Percentiles rank a stretch among this genome's conserved stretches.
Evolutionary conservation across 2,329 filamentous ascomycete species (phyloP).

Genomic region (Penicillium sp.): DNA sequence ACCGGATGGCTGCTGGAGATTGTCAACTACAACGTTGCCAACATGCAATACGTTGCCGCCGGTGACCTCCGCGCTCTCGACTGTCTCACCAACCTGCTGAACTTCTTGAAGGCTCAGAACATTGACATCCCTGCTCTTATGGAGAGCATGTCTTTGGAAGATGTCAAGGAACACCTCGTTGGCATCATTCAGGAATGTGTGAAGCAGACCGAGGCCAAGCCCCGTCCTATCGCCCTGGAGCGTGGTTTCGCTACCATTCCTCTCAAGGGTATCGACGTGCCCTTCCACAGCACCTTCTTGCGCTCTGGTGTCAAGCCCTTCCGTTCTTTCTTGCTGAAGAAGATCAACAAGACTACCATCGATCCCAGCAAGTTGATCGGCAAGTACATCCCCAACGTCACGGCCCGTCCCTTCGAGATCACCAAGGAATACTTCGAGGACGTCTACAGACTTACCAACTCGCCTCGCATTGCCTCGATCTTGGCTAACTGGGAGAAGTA

Average conservation of each 20-base stretch:
- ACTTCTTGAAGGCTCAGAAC: conserved; percentile 94
- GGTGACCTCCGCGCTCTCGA: conserved; percentile 64
- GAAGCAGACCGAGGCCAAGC: conserved; percentile 82
- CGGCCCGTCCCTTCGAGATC: conserved; percentile 88
- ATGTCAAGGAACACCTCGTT: conserved; percentile 82
- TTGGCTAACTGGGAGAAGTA: conserved; percentile 84
- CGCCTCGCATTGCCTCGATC: conserved; percentile 52
- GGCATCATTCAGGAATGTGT: conserved; percentile 89
- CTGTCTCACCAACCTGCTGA: conserved; percentile 72
- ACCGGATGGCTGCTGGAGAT: conserved; percentile 97
- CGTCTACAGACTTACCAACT: conserved; percentile 90
- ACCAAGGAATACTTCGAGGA: conserved; percentile 99
- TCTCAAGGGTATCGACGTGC: conserved; percentile 93
- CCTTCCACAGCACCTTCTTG: conserved; percentile 98
- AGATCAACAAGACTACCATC: conserved; percentile 99
- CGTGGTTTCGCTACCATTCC: conserved; percentile 96
- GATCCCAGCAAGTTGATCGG: conserved; percentile 94
- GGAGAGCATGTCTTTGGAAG: conserved; percentile 78
- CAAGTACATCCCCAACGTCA: conserved; percentile 99
- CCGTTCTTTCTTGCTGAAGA: conserved; percentile 97
- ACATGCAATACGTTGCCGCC: conserved; percentile 67
- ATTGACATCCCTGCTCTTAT: conserved; percentile 94
- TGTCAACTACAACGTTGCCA: conserved; percentile 85
- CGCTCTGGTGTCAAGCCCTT: conserved; percentile 98
- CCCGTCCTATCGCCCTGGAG: conserved; percentile 80